A percentile compares a stretch with the other conserved stretches of the same genome.
Conservation (phyloP, 176 grass and related monocot genomes). For the Thalia dealbata region DNA sequence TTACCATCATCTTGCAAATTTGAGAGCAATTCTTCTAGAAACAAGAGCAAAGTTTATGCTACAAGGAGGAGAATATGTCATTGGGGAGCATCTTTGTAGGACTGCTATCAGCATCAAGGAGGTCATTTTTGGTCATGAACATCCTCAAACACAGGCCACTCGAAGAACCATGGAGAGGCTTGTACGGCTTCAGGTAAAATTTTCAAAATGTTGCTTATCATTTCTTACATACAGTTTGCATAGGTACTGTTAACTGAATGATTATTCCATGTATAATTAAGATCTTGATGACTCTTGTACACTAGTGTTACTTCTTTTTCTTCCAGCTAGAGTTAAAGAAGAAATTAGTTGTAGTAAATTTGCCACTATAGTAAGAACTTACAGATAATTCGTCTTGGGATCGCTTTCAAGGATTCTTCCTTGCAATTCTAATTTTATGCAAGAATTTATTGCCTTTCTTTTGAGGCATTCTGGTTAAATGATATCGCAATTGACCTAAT, state of each 20-base stretch:
- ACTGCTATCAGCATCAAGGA: slow-evolving; percentile 40
- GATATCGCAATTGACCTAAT: no score
- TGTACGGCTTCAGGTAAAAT: background rate
- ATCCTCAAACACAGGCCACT: slow-evolving; percentile 31
- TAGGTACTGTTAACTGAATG: background rate
- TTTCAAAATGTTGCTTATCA: slow-evolving; percentile 3
- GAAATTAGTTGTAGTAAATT: background rate
- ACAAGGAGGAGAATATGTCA: slow-evolving; percentile 19
- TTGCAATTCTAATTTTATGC: no score
- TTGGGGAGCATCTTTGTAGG: slow-evolving; percentile 34
- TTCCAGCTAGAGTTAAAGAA: background rate
- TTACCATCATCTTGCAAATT: slow-evolving; percentile 24
- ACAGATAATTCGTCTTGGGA: no score
- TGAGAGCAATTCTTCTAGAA: slow-evolving; percentile 33
- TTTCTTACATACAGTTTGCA: background rate
- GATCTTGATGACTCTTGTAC: background rate
- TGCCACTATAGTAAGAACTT: background rate
- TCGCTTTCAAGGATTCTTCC: background rate
- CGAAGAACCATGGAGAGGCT: slow-evolving; percentile 16
- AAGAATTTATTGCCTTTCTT: no score
- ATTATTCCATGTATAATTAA: background rate
- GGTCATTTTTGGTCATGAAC: slow-evolving; percentile 35
- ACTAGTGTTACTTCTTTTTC: no score
- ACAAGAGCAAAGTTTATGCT: slow-evolving; percentile 45
- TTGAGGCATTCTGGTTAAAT: no score